Evolutionary conservation across 2,329 filamentous ascomycete genomes (phyloP).

Genomic region (Macroventuria anomochaeta): DNA sequence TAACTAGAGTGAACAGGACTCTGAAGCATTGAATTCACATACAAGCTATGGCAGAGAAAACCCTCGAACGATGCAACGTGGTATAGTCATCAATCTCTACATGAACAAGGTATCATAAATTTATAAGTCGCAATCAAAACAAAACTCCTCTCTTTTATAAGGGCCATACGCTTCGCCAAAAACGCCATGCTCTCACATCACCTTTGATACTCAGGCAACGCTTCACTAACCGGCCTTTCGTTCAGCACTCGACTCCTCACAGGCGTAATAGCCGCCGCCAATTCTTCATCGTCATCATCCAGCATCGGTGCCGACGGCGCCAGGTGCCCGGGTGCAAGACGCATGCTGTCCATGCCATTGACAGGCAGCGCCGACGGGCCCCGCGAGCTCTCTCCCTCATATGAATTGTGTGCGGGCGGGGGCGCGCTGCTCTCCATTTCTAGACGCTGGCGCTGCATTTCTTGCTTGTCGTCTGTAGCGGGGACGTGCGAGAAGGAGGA

Average conservation of each 20-base stretch:
- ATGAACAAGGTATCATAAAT: conserved; percentile 17
- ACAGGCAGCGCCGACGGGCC: conserved; percentile 29
- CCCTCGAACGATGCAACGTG: background rate
- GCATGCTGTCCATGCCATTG: conserved; percentile 13
- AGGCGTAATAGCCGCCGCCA: conserved; percentile 38
- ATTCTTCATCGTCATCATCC: conserved; percentile 44
- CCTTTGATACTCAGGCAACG: conserved; percentile 41
- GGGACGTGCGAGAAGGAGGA: conserved; percentile 42
- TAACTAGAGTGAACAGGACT: too few relatives aligned
- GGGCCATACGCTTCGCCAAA: background rate
- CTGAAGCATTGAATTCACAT: background rate
- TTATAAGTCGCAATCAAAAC: background rate
- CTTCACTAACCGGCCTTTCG: conserved; percentile 32
- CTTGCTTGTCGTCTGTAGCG: conserved; percentile 76
- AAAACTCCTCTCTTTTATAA: background rate
- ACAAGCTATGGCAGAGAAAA: background rate
- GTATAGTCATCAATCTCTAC: conserved; percentile 3
- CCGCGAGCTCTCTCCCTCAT: conserved; percentile 26
- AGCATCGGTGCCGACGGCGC: conserved; percentile 41
- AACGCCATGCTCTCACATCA: conserved; percentile 21
- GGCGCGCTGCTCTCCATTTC: conserved; percentile 53
- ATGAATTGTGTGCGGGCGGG: conserved; percentile 27
- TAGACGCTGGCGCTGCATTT: conserved; percentile 64
- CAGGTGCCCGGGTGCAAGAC: conserved; percentile 14
- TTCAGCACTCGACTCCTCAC: conserved; percentile 20